Base-by-base conservation (phyloP, 306 rosid genomes). In the Erythrophleum fordii region DNA sequence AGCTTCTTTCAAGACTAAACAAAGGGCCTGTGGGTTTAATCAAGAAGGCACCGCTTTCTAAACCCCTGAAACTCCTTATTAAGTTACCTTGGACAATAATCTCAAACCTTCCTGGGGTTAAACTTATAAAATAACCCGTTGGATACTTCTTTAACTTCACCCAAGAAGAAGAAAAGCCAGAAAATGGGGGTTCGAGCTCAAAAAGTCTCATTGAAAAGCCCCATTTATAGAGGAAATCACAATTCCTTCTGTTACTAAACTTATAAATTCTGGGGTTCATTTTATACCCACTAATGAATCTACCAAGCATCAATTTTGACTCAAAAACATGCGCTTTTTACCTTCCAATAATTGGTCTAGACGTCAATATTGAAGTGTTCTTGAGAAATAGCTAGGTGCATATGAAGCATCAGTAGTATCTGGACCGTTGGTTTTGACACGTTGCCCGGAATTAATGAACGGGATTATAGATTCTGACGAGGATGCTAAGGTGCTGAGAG, bases 151-250 rank as follows among this genome's bases (percentile, higher is more conserved):
- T 83, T 49, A 68, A 20, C 20, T 82, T 73, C 66, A 48, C 72
- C 16, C 58, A 56, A 37, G 78, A 44, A 74, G 86, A 79, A 60
- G 66, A 17, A 29, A 49, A 71, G 55, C 34, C 73, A 41, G 52
- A 22, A 68, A 23, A 68, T 3, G 48, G 5, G 8, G 48, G 28
- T 39, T 41, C 73, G 2, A 5, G 3, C 1, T 41, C 73, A 1
- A 66, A 35, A 1, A 66, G 18, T 42, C 46, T 20, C 45, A 22
- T 53, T 11, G 82, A 77, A 83, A 87, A 72, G 60, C 92, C 91
- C 96, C 97, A 5, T 82, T 86, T 31, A 42, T 88, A 12, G 97
- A 92, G 75, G 97, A 94, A 83, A 94, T 94, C 52, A 28, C 91
- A 5, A 83, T 94, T 72, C 98, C 95, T 29, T 89, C 91, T 0